phyloP scores from a whole-genome alignment of 2,329 filamentous ascomycete genomes.

The Diaporthe destruens region DNA sequence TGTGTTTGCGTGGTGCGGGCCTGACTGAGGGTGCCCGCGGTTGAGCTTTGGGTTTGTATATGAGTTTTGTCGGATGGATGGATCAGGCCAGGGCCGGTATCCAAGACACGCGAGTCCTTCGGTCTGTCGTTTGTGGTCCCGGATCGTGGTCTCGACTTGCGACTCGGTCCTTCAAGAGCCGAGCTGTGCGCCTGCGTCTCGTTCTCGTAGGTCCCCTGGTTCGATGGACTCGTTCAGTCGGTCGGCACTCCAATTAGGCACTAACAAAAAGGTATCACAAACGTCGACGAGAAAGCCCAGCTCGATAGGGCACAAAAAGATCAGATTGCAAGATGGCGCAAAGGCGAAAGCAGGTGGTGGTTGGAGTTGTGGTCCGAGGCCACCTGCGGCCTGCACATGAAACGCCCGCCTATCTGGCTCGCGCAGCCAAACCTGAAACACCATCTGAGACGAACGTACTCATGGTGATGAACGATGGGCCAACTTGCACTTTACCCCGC shows the following conservation, averaged over 20 bases:
- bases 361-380: slow-evolving; percentile 27
- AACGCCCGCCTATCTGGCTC: slow-evolving; percentile 24
- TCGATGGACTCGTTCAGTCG: neutral
- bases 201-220: neutral
- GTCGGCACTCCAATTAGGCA: slow-evolving; percentile 1
- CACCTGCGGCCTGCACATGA: slow-evolving; percentile 26
- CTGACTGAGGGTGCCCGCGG: neutral
- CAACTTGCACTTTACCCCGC: slow-evolving; percentile 14
- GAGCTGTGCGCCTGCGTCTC: neutral
- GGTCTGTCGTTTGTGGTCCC: neutral
- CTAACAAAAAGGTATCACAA: neutral
- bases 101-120: neutral
- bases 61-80: neutral
- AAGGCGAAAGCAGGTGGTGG: neutral
- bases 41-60: neutral
- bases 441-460: slow-evolving; percentile 45
- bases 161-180: neutral
- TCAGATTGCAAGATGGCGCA: slow-evolving; percentile 3
- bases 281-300: slow-evolving; percentile 22
- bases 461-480: neutral
- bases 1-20: neutral
- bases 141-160: neutral
- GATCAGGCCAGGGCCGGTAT: neutral
- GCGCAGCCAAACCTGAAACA: slow-evolving; percentile 43
- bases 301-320: neutral